Evolutionary conservation across 2,329 filamentous ascomycete genomes (phyloP), one percentile per base, ranked within the genome.

Genomic region (Emydomyces testavorans): DNA sequence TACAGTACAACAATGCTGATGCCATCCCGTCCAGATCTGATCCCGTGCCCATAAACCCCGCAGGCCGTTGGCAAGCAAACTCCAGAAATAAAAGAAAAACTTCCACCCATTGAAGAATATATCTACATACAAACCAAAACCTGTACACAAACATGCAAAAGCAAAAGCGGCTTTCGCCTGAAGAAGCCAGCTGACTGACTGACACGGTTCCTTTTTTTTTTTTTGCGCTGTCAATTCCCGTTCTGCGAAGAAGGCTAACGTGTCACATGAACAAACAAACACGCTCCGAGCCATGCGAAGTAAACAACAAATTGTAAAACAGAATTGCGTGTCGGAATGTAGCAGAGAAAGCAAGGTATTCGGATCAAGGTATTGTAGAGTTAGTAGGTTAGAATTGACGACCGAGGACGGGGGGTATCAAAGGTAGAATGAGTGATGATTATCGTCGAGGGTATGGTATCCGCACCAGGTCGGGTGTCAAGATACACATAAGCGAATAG

Each of bases 241-340:
- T 15, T 18, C 16, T 35, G 37, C 26, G 18, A 24, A 39, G 11
- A 39, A n/a, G 21, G 16, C 21, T 10, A 35, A 20, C 24, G 16
- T n/a, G 28, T 36, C 21, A 45, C 29, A 37, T 37, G 42, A 28
- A 45, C 31, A 26, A 29, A 29, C 6, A 21, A 36, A 24, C 28
- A 45, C 36, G 35, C 36, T 45, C 31, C 39, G 20, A 26, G 26
- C 32, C 20, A 38, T 49, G 48, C 41, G 40, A 28, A 36, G 21
- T 32, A 26, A n/a, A 16, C 3, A 40, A 16, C 28, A 39, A 21
- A 6, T 35, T 11, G 37, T 36, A 36, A 42, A 42, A 24, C 29
- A 32, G 23, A 15, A 31, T 44, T 2, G 20, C 6, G 20, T n/a
- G 7, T 7, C 18, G 8, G 6, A 28, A 8, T 26, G 39, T 16